phyloP scores from a whole-genome alignment of 345 rosid genomes.

The Clausena lansium region DNA sequence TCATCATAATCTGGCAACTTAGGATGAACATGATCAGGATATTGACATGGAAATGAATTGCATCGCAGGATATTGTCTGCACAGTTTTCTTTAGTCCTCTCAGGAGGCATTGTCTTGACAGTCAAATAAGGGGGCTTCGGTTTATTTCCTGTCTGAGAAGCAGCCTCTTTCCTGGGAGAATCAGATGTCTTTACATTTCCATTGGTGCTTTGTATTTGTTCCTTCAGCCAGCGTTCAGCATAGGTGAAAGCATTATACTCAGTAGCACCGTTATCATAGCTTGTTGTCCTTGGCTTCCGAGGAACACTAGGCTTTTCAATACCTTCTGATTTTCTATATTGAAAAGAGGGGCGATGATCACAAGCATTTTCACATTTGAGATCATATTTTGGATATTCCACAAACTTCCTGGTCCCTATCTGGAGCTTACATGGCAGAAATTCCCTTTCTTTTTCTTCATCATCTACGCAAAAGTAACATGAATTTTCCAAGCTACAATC shows the following conservation, averaged over 20 bases:
- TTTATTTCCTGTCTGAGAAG: conserved; percentile 13
- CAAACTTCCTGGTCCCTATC: neutral
- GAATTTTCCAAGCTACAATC: conserved; percentile 32
- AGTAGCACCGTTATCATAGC: conserved; percentile 22
- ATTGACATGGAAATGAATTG: conserved; percentile 37
- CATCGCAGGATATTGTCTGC: conserved; percentile 25
- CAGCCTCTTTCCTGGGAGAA: conserved; percentile 7
- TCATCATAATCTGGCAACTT: conserved; percentile 88
- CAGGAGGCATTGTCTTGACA: conserved; percentile 60
- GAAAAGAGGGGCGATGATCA: neutral
- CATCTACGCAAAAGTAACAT: conserved; percentile 13
- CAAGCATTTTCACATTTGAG: neutral
- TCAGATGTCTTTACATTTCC: conserved; percentile 3
- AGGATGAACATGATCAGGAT: conserved; percentile 76
- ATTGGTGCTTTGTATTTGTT: conserved; percentile 1
- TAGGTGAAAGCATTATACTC: conserved; percentile 21
- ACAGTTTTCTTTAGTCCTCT: conserved; percentile 24
- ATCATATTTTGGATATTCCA: conserved; percentile 1
- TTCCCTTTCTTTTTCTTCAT: conserved; percentile 12
- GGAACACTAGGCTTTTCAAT: conserved; percentile 6
- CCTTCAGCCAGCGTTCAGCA: conserved; percentile 3
- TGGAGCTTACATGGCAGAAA: neutral
- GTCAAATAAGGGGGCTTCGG: conserved; percentile 32
- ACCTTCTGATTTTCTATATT: conserved; percentile 15
- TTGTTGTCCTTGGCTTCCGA: conserved; percentile 22